Base-by-base conservation (phyloP, 805 yeast species). In the Teunomyces funiuensis region DNA sequence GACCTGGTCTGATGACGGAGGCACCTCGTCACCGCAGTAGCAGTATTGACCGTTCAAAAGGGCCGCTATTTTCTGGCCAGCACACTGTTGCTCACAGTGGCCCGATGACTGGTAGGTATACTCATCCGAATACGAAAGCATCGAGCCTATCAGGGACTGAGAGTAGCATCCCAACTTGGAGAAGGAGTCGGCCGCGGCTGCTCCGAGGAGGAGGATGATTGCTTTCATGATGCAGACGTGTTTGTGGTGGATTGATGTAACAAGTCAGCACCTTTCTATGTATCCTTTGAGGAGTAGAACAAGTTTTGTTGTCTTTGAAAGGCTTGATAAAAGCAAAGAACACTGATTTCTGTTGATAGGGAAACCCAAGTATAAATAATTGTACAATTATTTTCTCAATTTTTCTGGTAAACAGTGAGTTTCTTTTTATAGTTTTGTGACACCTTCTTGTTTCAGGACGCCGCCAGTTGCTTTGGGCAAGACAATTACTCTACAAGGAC, bases 21-120 rank as follows among this genome's bases (percentile, higher is more conserved):
- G 71, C 3, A 69, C 54, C 1, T 65, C 46, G 52, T 73, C 64
- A 19, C 91, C 91, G 60, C 95, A 86, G 54, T 75, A 84, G 60
- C 95, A 86, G 14, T 61, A 58, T 18, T 68, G 53, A 6, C 88
- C 87, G 38, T 71, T 60, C 9, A 72, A 57, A 15, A 67, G 52
- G 3, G 69, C 74, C 8, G 62, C 63, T 20, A 69, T 61, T 26
- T 50, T 53, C 17, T 61, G 66, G 6, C 74, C 74, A 40, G 55
- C 41, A 62, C 96, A 83, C 46, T 69, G 65, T 6, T 53, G 49
- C 43, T 70, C 65, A 60, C 93, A 84, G 54, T 77, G 65, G 6
- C 74, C 66, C 13, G 80, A 74, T 6, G 88, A 73, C 62, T 85
- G 90, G 56, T 65, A 83, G 1, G 60, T 63, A 57, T 76, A 77